These are phyloP conservation scores for Phytomonas sp. DNA, from an alignment of 208 protist species.

Conservation along the genomic window DNA sequence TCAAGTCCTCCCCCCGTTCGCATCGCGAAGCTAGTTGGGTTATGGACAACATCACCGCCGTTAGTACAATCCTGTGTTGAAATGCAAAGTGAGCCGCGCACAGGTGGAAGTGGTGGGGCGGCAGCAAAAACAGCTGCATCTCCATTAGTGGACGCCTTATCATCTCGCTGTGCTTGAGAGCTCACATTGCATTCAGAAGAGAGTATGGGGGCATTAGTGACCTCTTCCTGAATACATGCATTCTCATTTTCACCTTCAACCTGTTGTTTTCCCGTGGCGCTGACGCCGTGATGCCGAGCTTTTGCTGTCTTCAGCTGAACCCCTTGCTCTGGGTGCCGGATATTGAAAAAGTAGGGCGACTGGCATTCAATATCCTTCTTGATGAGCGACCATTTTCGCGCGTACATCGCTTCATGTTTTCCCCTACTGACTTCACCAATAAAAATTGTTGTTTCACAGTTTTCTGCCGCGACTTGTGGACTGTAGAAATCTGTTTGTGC, in stretches of 20 bases:
- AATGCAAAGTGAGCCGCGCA: background rate
- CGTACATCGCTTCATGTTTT: slow-evolving; percentile 79
- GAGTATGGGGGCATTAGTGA: background rate
- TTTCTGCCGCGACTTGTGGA: slow-evolving; percentile 23
- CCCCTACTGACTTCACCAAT: slow-evolving; percentile 87
- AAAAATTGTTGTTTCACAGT: slow-evolving; percentile 78
- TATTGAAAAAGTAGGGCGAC: slow-evolving; percentile 82
- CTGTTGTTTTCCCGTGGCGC: background rate
- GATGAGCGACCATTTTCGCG: slow-evolving; percentile 72
- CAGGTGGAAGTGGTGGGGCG: background rate
- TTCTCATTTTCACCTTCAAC: background rate
- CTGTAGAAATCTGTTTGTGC: slow-evolving; percentile 67
- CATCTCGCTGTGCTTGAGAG: background rate
- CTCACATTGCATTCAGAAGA: background rate
- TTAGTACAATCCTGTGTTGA: background rate
- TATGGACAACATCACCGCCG: background rate
- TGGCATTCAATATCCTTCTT: slow-evolving; percentile 74
- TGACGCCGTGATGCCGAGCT: background rate
- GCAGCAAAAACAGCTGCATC: background rate
- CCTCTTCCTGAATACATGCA: background rate
- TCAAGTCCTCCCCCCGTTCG: background rate
- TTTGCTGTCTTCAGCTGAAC: slow-evolving; percentile 32
- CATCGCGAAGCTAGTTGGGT: background rate
- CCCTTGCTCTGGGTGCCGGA: slow-evolving; percentile 76
- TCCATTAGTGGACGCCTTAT: background rate